Base-by-base conservation (phyloP, 1,284 basidiomycete genomes). In the Macrocystidia cucumis region DNA sequence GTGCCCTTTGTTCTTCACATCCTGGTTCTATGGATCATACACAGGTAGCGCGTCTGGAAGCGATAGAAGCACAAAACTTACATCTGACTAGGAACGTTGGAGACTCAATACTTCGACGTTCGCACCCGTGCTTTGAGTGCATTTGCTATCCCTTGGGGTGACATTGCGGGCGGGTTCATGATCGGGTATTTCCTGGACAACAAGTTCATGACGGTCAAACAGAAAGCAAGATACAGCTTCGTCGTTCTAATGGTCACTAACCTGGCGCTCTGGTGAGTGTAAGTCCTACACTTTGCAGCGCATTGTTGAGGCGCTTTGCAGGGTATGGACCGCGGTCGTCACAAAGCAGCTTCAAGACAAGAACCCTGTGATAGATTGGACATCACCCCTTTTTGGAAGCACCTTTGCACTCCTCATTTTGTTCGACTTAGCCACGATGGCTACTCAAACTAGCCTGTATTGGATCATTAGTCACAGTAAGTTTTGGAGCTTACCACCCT, bases 21-120 rank as follows among this genome's bases (percentile, higher is more conserved):
- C 51, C 4, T 59, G 56, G 56, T 59, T 59, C 40, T 59, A 56
- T 31, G 50, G 50, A 7, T 54, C 51, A 3, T 59, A 57, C 35
- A 52, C 53, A 20, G 55, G 47, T 48, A n/a, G n/a, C n/a, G 24
- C 26, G 35, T 29, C 8, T 31, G 14, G 11, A 11, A 14, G 5
- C 23, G 34, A 14, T 14, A 8, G 14, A 23, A 19, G 6, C 17
- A 27, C 27, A 9, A 5, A 14, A 12, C 28, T 16, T 17, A 16
- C 22, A 12, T 27, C 14, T 11, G 14, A 5, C 19, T 13, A 49
- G 49, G 50, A 9, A 59, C 56, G 12, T 39, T 59, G 7, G 53
- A 57, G 46, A 57, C 55, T 0, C 54, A 57, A 25, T 59, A 51
- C 38, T 52, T 52, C 40, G 54, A 53, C 33, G 53, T 59, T 18